Evolutionary conservation across 2,329 filamentous ascomycete genomes (phyloP), one percentile per base, ranked within the genome.

Genomic region (Sarocladium oryzae): DNA sequence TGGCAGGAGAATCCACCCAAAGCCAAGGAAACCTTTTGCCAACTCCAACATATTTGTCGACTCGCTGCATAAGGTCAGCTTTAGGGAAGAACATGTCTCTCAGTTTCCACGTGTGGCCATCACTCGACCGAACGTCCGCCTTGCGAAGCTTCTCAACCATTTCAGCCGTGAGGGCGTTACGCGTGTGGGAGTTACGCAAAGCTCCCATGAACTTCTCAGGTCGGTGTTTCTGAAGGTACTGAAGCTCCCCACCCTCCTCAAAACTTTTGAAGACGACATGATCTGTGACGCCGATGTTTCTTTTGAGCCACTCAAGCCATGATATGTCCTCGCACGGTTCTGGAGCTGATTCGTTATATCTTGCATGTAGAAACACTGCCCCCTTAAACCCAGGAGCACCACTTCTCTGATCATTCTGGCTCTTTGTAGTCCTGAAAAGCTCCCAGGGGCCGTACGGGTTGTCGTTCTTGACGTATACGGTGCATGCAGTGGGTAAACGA

Each of bases 341-440:
- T 6, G 33, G 15, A n/a, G 16, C 15, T n/a, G 33, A n/a, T n/a
- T 36, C 11, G 15, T 6, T 15, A 36, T 36, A 36, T 6, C 15
- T n/a, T n/a, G 7, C 7, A n/a, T 36, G 33, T 9, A 36, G 33
- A 36, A 36, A 36, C 6, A n/a, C 6, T 5, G 15, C 33, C 13
- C 15, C 7, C 16, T 36, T n/a, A n/a, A 36, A 51, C 23, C 50
- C 50, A 10, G 50, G 50, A n/a, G 50, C 50, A 28, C 28, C 33
- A 26, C 35, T n/a, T 21, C 33, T 32, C 2, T 16, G 28, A 8
- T 48, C 11, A 7, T 23, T n/a, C 15, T n/a, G 11, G 7, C 11
- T 10, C 5, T 36, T n/a, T 36, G 33, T 36, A 15, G 7, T n/a
- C 33, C 33, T 36, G 15, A 36, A 36, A 18, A 52, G 20, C 18